These are phyloP conservation scores for Jamesozyma piceae DNA, from an alignment of 805 yeast genomes.

Conservation along the genomic window DNA sequence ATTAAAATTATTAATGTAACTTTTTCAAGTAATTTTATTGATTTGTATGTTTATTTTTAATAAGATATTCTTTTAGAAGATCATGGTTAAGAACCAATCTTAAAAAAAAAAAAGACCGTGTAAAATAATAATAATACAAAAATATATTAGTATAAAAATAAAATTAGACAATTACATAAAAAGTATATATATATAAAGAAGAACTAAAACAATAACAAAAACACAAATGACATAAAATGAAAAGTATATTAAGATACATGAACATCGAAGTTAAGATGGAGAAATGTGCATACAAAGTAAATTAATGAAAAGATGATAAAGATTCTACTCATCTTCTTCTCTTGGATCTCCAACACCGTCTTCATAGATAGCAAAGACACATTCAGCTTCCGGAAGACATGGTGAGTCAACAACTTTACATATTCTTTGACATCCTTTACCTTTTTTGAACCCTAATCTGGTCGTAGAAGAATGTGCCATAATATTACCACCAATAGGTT, in stretches of 20 bases:
- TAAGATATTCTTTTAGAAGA: too few species aligned
- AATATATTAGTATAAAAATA: too few species aligned
- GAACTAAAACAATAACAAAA: neutral
- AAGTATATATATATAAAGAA: neutral
- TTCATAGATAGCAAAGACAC: slow-evolving; percentile 90
- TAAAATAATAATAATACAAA: too few species aligned
- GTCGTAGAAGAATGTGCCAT: slow-evolving; percentile 96
- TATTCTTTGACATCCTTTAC: slow-evolving; percentile 82
- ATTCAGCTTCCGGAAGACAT: slow-evolving; percentile 90
- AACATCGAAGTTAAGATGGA: neutral
- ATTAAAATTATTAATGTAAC: too few species aligned
- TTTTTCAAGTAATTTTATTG: too few species aligned
- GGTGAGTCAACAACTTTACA: slow-evolving; percentile 96
- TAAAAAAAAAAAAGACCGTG: too few species aligned
- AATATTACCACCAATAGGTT: slow-evolving; percentile 97
- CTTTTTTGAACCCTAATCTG: slow-evolving; percentile 80
- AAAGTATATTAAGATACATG: neutral
- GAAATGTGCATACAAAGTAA: neutral
- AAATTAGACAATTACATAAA: too few species aligned
- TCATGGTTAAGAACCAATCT: too few species aligned
- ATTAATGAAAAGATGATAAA: too few species aligned
- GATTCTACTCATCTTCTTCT: slow-evolving; percentile 55
- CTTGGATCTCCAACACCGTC: slow-evolving; percentile 96
- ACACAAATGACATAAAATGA: neutral
- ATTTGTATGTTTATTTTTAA: too few species aligned